Evolutionary conservation across 78 protist species (phyloP), one percentile per base, ranked within the genome.

Genomic region (Dictyostelium discoideum): DNA sequence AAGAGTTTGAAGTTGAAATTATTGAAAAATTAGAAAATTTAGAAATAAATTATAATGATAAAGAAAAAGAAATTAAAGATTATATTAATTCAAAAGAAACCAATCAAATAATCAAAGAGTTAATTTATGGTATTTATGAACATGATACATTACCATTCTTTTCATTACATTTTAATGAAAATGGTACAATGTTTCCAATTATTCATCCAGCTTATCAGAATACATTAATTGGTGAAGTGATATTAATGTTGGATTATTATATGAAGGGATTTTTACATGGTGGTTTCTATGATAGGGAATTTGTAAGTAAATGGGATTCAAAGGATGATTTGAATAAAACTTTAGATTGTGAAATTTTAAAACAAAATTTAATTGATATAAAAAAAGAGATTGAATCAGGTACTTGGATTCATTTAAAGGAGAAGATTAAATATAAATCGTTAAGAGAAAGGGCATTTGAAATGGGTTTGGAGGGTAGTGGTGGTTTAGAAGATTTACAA

Each of bases 181-280:
- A 77, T 82, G 57, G 82, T 24, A 76, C 76, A 14, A 44, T 88
- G 85, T 74, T 42, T 39, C 42, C 93, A 24, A 84, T 88, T 29
- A 20, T 88, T 24, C 93, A 88, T 37, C 93, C 93, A 29, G 81
- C 86, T 18, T 88, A 88, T 29, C 67, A 42, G 3, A 88, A 82
- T 39, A 88, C 93, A 24, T 42, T 88, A 1, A 84, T 88, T 10
- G 93, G 93, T 1, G 48, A 83, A 14, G 93, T 88, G 7, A 67
- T 88, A 16, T 26, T 82, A 6, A 67, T 77, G 24, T 84, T 88
- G n/a, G 93, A 88, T 50, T 88, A 77, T 9, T 78, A 26, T 26
- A 84, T 88, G 93, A 88, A 88, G 32, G 85, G 93, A 24, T 88
- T 88, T 26, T 22, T 88, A 5, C 79, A 88, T 88, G 93, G 93